Evolutionary conservation across 2,329 filamentous ascomycete species (phyloP).

Genomic region (Nothopassalora personata): DNA sequence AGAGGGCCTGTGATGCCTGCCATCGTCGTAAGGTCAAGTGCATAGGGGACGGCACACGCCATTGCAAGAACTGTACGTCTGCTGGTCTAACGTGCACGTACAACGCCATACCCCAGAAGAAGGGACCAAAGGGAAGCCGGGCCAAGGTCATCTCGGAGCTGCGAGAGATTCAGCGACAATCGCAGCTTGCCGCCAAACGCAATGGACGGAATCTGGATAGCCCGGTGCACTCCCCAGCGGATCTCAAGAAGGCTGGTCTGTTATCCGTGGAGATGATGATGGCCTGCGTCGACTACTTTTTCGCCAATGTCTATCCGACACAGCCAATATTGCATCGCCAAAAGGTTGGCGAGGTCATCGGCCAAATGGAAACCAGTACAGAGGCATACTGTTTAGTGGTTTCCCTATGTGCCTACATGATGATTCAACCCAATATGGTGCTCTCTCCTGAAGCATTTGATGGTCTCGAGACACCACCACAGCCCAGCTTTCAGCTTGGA

Average conservation of each 20-base stretch:
- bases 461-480: constrained; percentile 46
- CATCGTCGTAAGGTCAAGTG: constrained; percentile 49
- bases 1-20: constrained; percentile 35
- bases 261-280: constrained; percentile 47
- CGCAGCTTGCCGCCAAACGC: constrained; percentile 40
- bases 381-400: constrained; percentile 56
- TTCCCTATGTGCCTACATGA: constrained; percentile 46
- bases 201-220: constrained; percentile 38
- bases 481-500: constrained; percentile 43
- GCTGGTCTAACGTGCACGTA: constrained; percentile 59
- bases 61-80: constrained; percentile 57
- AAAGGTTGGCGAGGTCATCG: constrained; percentile 49
- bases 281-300: constrained; percentile 56
- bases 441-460: constrained; percentile 39
- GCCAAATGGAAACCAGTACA: constrained; percentile 47
- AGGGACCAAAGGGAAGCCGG: constrained; percentile 58
- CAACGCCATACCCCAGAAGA: constrained; percentile 60
- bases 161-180: constrained; percentile 47
- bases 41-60: constrained; percentile 45
- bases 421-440: constrained; percentile 46
- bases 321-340: constrained; percentile 55
- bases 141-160: constrained; percentile 61
- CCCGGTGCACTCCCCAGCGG: constrained; percentile 36
- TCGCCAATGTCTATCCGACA: constrained; percentile 58
- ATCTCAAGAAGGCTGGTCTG: constrained; percentile 46